A percentile compares a stretch with the other conserved stretches of the same genome.
Conservation (phyloP, 2,329 filamentous ascomycete species). For the Escovopsis sp. region DNA sequence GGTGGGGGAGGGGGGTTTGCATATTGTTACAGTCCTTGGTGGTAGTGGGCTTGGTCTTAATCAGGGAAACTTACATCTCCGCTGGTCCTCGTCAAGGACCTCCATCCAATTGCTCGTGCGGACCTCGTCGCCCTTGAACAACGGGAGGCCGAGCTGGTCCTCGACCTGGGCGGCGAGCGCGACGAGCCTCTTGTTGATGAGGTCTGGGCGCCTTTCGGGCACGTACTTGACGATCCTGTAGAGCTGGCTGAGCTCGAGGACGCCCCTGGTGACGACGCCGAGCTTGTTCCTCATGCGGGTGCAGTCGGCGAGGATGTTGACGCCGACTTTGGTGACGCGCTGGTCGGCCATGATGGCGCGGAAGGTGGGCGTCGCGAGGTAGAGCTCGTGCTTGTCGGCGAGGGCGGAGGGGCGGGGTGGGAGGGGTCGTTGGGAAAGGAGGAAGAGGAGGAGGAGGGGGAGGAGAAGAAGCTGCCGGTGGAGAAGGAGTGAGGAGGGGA, state of each 20-base stretch:
- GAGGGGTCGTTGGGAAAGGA: too few relatives aligned
- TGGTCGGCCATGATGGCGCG: slow-evolving; percentile 57
- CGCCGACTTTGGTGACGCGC: slow-evolving; percentile 58
- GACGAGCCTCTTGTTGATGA: slow-evolving; percentile 52
- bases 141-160: slow-evolving; percentile 54
- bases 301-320: slow-evolving; percentile 56
- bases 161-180: slow-evolving; percentile 54
- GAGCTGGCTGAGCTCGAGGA: slow-evolving; percentile 72
- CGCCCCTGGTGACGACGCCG: slow-evolving; percentile 44
- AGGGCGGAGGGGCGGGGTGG: slow-evolving; percentile 5
- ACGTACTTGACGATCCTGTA: slow-evolving; percentile 62
- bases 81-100: slow-evolving; percentile 46
- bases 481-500: too few relatives aligned
- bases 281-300: slow-evolving; percentile 54
- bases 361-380: slow-evolving; percentile 57
- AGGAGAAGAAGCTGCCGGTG: too few relatives aligned
- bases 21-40: too few relatives aligned
- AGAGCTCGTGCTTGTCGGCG: slow-evolving; percentile 17
- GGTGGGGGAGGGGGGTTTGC: too few relatives aligned
- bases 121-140: slow-evolving; percentile 58
- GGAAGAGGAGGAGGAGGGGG: too few relatives aligned
- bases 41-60: not conserved
- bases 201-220: slow-evolving; percentile 28
- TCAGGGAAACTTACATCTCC: slow-evolving; percentile 46
- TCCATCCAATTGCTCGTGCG: slow-evolving; percentile 62